Evolutionary conservation across 164 flowering plant genomes (phyloP), one percentile per base, ranked within the genome.

Genomic region (Magnolia kwangsiensis): DNA sequence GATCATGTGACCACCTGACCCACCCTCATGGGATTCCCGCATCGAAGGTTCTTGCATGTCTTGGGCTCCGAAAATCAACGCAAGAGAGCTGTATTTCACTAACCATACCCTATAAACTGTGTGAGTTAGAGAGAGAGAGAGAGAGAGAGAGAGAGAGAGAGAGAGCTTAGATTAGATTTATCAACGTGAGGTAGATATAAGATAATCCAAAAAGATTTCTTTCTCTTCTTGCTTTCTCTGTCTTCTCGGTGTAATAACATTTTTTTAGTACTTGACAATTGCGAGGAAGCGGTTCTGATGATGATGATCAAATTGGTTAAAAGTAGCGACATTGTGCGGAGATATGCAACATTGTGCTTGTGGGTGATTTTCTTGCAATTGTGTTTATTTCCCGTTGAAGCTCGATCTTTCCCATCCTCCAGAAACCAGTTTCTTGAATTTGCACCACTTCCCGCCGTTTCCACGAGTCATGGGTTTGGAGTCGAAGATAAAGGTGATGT

Each of bases 1-100:
- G 79, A 79, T 87, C 90, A 89, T 87, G 90, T 89, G 88, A 83
- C 63, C 64, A 65, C 4, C 61, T 55, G 61, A 55, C 61, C 61
- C 16, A 16, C 18, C 61, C 61, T 86, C 86, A 63, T 74, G 61
- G 83, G 85, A 83, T 73, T 72, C 78, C 84, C 79, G 73, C 66
- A 63, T 64, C 59, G 77, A 73, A 72, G 71, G 68, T 81, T 83
- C 84, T 79, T 78, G 75, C 76, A 31, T 73, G 20, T 65, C 49
- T 21, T 55, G 72, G 20, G 50, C n/a, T 69, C n/a, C 11, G 19
- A 45, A 73, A 68, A 20, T 63, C 61, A 31, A 29, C 50, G 10
- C 10, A 20, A 31, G 21, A 7, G 55, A 13, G 29, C 23, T 51
- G 31, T 45, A 18, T 19, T 2, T 19, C 13, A 21, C 1, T 55